Percentiles rank a stretch among this genome's conserved stretches.
phyloP scores from a whole-genome alignment of 257 asterid genomes.

The Leptodermis oblonga region DNA sequence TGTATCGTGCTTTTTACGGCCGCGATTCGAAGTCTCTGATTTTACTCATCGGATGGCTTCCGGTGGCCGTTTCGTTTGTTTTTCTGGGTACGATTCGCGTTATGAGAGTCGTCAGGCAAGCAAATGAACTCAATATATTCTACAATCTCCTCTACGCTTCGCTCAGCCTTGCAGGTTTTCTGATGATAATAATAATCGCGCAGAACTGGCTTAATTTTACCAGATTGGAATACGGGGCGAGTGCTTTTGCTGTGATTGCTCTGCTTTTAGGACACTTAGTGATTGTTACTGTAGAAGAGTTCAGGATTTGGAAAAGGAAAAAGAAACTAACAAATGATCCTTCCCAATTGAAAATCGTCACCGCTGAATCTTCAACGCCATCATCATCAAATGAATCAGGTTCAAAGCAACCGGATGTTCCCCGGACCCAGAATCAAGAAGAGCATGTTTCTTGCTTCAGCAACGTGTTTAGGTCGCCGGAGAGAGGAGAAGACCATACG shows the following conservation, averaged over 20 bases:
- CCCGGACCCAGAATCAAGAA: conserved; percentile 8
- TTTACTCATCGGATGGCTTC: conserved; percentile 57
- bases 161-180: conserved; percentile 41
- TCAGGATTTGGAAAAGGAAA: conserved; percentile 28
- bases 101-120: conserved; percentile 31
- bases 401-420: background rate
- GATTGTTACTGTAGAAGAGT: conserved; percentile 34
- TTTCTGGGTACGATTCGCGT: conserved; percentile 41
- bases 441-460: conserved; percentile 15
- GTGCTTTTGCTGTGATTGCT: conserved; percentile 33
- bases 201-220: conserved; percentile 34
- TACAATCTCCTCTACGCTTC: conserved; percentile 40
- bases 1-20: conserved; percentile 47
- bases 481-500: conserved; percentile 36
- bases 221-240: conserved; percentile 23
- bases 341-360: conserved; percentile 9
- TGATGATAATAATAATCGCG: conserved; percentile 37
- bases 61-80: conserved; percentile 40
- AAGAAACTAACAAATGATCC: background rate
- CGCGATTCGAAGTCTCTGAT: conserved; percentile 38
- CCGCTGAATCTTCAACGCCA: conserved; percentile 11
- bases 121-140: conserved; percentile 39
- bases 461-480: conserved; percentile 29
- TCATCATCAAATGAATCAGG: background rate
- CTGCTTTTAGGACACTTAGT: conserved; percentile 28